phyloP scores from a whole-genome alignment of 352 stramenopile species.

The Globisporangium irregulare region DNA sequence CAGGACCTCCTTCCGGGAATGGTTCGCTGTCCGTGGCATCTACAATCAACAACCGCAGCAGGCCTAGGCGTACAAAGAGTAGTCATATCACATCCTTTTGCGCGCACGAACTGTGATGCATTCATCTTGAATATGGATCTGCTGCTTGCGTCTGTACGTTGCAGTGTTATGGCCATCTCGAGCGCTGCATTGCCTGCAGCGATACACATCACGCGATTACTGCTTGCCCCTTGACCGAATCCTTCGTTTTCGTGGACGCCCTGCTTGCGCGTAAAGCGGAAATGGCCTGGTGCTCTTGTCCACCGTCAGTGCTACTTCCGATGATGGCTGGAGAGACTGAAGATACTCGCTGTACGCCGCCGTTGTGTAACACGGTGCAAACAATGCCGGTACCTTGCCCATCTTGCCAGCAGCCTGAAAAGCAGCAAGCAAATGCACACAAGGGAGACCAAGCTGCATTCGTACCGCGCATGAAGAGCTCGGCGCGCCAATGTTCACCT shows the following conservation, averaged over 20 bases:
- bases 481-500: not conserved
- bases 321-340: too few species aligned
- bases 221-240: not conserved
- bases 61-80: not conserved
- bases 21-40: not conserved
- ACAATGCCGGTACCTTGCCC: too few species aligned
- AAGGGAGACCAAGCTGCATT: not conserved
- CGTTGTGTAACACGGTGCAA: too few species aligned
- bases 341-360: too few species aligned
- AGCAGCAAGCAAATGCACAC: not conserved
- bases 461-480: not conserved
- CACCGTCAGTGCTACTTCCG: too few species aligned
- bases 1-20: too few species aligned
- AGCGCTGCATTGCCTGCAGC: not conserved
- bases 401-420: too few species aligned
- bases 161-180: not conserved
- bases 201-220: not conserved
- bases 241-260: not conserved
- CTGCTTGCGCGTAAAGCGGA: not conserved
- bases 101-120: not conserved
- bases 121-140: too few species aligned
- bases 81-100: conserved; percentile 5
- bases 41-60: not conserved
- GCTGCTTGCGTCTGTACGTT: not conserved
- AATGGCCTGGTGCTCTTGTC: not conserved